Base-by-base conservation (phyloP, 108 stramenopile species). In the Epithemia pelagica region DNA sequence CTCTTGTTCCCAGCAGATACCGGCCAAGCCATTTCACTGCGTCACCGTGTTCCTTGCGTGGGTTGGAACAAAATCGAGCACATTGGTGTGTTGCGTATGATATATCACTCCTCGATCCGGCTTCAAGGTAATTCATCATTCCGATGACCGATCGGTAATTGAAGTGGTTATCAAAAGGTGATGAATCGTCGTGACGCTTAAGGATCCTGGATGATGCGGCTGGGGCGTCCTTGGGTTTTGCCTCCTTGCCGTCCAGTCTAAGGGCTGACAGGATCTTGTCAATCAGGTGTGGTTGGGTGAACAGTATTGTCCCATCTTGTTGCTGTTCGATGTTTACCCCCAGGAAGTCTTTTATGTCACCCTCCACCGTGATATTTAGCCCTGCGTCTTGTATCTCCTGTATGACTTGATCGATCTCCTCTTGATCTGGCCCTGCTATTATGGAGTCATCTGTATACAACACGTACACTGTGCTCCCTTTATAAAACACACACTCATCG, bases 401-500 rank as follows among this genome's bases (percentile, higher is more conserved):
- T 8, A 69, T 46, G 1, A 74, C 58, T 22, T 24, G 28, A 29
- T 74, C 62, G 27, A 74, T 24, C 21, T 75, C 62, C 21, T 72
- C 27, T 18, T 77, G 30, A 31, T 67, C 58, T 30, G 73, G 62
- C 2, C 66, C 77, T 24, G 68, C 46, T 18, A 84, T 31, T 7
- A 84, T 67, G 1, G 68, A 28, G 55, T 80, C 79, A 59, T 84
- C 77, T 0, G 62, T 58, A 57, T 84, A 80, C 0, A 84, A 28
- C 1, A 80, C 60, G 58, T 72, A 81, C 19, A 80, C 71, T 5
- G 67, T 61, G 18, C 18, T 59, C 1, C 76, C 77, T 25, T 56
- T 31, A 61, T 79, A 83, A 64, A 71, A 83, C 0, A 83, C 52
- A 52, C 78, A 80, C 58, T 81, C 74, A 59, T 85, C 81, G 53